Evolutionary conservation across 768 basidiomycete genomes (phyloP), one percentile per base, ranked within the genome.

Genomic region (Leccinum longicurvipes): DNA sequence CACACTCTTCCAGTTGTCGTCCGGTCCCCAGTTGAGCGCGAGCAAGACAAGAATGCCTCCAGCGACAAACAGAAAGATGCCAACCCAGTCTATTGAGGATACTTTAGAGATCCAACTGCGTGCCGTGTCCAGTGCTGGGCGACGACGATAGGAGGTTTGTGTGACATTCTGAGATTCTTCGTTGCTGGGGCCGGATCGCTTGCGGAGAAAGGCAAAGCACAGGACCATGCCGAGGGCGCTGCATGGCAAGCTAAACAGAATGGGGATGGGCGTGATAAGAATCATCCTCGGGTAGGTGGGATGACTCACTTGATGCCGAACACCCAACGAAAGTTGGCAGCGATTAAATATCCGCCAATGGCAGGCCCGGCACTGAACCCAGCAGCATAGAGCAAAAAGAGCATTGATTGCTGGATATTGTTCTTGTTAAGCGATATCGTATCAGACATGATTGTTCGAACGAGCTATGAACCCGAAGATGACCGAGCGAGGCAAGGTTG

Each of bases 21-120:
- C 61, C n/a, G 79, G 76, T 6, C 80, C 80, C 77, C 78, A 79
- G 61, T 77, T 79, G 50, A 82, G 71, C 14, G 76, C 81, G 5
- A 82, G 74, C 27, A 82, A 67, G 51, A 82, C 54, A 24, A 80
- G 72, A 44, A 80, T 73, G 15, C 79, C 76, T 24, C 73, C 77
- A 9, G 54, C 57, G 60, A 78, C 68, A 59, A 81, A 81, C 41
- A 81, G 58, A 34, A 70, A 50, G 1, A 75, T 73, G 27, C 80
- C 80, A 21, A 81, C 48, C 76, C 80, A 78, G 62, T 82, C 80
- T 47, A 82, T 69, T 44, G 70, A 60, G 21, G 41, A 60, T 56
- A 59, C 76, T 36, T 60, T 73, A 64, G 58, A 70, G 48, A 63
- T 55, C 70, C 47, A 67, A 56, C 45, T 68, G 29, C 39, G 53